Base-by-base conservation (phyloP, 2,329 filamentous ascomycete genomes). In the Diaporthe caulivora region DNA sequence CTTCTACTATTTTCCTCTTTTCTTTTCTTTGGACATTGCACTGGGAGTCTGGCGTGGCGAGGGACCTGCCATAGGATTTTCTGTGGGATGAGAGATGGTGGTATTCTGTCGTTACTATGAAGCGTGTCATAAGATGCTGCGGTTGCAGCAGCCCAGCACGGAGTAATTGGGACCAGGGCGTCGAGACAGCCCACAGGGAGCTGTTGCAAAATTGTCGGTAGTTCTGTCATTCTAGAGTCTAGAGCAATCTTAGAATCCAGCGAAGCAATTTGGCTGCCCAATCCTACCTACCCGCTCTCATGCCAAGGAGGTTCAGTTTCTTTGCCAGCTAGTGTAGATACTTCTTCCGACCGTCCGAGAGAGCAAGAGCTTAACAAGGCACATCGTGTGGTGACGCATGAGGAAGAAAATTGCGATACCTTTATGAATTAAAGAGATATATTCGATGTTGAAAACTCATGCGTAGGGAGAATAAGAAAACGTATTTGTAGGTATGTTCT, bases 41-140 rank as follows among this genome's bases (percentile, higher is more conserved):
- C 51, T 29, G 62, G 62, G 62, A 67, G 62, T 67, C 47, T 47
- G 62, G 62, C 47, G 62, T 40, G 62, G 31, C 42, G 47, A 53
- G 62, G 60, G 60, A 51, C 29, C 40, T 47, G 26, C 57, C 57
- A 40, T 58, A 18, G 57, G 57, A 62, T 64, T 49, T 49, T 24
- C 37, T 42, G n/a, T 29, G 42, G 40, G 60, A 49, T 24, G 51
- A 70, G 55, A 70, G 18, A 42, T 62, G 21, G 34, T 37, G 72
- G 73, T 72, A 60, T 65, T 54, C 62, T 75, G 75, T 76, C 77
- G 68, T 72, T 76, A 76, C 74, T 21, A 53, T 51, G 34, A 40
- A 70, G 57, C 53, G 31, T 70, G 68, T 53, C 44, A 53, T 67
- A n/a, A 51, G 31, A 53, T 67, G 62, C 62, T 67, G 62, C 31